Conservation (phyloP, 768 basidiomycete species). For the Lactarius hatsudake region DNA sequence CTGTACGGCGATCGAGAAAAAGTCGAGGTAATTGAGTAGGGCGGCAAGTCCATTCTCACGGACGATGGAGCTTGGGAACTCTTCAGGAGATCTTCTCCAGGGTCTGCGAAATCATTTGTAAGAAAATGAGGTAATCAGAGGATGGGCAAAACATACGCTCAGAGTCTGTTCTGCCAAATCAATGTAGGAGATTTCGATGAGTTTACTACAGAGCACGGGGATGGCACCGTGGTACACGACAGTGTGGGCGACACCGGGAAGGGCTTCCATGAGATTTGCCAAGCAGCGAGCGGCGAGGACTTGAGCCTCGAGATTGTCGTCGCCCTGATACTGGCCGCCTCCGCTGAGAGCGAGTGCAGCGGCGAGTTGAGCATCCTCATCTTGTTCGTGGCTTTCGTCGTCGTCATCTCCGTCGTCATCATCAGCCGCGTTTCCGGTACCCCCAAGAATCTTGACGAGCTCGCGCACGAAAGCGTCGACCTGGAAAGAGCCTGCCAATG, state of each 20-base stretch:
- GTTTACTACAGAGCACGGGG: conserved; percentile 93
- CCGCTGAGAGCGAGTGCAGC: conserved; percentile 83
- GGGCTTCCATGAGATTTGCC: conserved; percentile 98
- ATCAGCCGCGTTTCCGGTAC: conserved; percentile 66
- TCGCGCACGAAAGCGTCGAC: conserved; percentile 91
- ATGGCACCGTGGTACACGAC: conserved; percentile 99
- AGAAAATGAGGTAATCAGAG: conserved; percentile 17
- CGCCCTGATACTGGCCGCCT: conserved; percentile 63
- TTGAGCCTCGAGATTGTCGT: conserved; percentile 90
- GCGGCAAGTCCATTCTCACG: conserved; percentile 93
- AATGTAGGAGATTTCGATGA: conserved; percentile 96
- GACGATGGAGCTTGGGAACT: conserved; percentile 93
- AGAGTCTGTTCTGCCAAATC: conserved; percentile 98
- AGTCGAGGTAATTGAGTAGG: conserved; percentile 93
- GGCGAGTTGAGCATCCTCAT: conserved; percentile 86
- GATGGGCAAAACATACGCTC: conserved; percentile 61
- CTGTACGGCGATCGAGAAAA: conserved; percentile 97
- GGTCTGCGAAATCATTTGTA: conserved; percentile 53
- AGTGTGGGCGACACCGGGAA: conserved; percentile 95
- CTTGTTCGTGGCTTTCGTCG: conserved; percentile 56
- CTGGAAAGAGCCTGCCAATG: conserved; percentile 92
- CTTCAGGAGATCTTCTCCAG: conserved; percentile 98
- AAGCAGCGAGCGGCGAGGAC: conserved; percentile 94
- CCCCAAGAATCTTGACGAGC: conserved; percentile 86
- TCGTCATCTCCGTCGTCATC: conserved; percentile 69